Percentiles rank a stretch among this genome's conserved stretches.
Evolutionary conservation across 129 eudicot genomes (phyloP).

Genomic region (Tagetes patula): DNA sequence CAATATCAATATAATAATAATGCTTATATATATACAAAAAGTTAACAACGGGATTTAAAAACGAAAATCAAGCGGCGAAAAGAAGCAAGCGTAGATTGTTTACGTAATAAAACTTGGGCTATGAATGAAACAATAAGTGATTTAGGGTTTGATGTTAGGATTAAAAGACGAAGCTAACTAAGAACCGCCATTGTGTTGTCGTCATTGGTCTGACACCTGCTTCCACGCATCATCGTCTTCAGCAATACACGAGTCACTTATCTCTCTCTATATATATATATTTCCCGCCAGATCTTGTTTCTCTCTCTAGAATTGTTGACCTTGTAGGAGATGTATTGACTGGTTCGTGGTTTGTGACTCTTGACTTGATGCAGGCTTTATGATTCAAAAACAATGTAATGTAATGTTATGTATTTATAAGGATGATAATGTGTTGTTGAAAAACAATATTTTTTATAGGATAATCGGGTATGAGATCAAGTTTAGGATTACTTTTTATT

Average conservation of each 20-base stretch:
- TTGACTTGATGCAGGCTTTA: background rate
- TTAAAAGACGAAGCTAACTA: background rate
- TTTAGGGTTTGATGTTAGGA: background rate
- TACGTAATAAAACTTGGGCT: slow-evolving; percentile 7
- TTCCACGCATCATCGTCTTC: slow-evolving; percentile 35
- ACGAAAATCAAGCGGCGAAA: background rate
- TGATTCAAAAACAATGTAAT: background rate
- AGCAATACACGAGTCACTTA: slow-evolving; percentile 33
- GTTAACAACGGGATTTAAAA: background rate
- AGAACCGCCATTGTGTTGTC: background rate
- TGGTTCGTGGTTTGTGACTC: background rate
- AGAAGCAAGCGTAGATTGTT: background rate
- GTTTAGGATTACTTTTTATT: too few relatives aligned
- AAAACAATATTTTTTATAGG: too few relatives aligned
- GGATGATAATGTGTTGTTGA: too few relatives aligned
- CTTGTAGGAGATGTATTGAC: slow-evolving; percentile 30
- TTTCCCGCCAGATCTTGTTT: background rate
- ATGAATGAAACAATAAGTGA: background rate
- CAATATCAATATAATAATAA: slow-evolving; percentile 5
- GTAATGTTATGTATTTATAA: background rate
- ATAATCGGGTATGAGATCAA: too few relatives aligned
- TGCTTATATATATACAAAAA: background rate
- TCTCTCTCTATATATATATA: background rate
- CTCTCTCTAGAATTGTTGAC: slow-evolving; percentile 23
- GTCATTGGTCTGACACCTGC: slow-evolving; percentile 33